Percentiles rank a stretch among this genome's conserved stretches.
phyloP scores from a whole-genome alignment of 805 yeast species.

The Metschnikowia picachoensis region DNA sequence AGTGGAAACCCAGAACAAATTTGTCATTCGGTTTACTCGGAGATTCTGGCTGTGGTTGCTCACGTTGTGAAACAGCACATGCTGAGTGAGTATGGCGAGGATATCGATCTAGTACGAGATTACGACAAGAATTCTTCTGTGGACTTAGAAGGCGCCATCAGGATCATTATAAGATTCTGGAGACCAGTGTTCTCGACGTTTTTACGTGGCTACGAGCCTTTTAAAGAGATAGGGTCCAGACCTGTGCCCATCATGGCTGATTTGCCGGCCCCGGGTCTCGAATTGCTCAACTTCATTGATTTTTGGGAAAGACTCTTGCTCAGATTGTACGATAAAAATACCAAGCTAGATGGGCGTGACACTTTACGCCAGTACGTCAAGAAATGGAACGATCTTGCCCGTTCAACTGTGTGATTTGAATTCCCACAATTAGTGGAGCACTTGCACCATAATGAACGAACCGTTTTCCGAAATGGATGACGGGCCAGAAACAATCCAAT shows the following conservation, averaged over 20 bases:
- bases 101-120: constrained; percentile 44
- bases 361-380: not conserved
- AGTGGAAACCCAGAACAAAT: not conserved
- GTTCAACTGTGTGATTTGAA: not conserved
- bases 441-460: not conserved
- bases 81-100: constrained; percentile 55
- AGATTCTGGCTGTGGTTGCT: constrained; percentile 37
- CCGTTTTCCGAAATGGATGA: not conserved
- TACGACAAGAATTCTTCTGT: constrained; percentile 37
- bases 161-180: constrained; percentile 33
- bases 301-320: constrained; percentile 51
- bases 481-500: not conserved
- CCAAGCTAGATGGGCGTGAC: not conserved
- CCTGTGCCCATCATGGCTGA: constrained; percentile 15
- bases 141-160: constrained; percentile 41
- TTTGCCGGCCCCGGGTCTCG: constrained; percentile 7
- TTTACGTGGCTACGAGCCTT: constrained; percentile 27
- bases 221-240: constrained; percentile 14
- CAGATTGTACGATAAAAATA: constrained; percentile 11
- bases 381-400: constrained; percentile 6
- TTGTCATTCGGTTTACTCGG: constrained; percentile 31
- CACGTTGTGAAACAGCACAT: constrained; percentile 51
- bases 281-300: constrained; percentile 37
- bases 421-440: too few relatives aligned
- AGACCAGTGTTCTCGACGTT: constrained; percentile 55